These are phyloP conservation scores for Pseudocercospora cruenta DNA, from an alignment of 2,329 filamentous ascomycete genomes.

Conservation along the genomic window DNA sequence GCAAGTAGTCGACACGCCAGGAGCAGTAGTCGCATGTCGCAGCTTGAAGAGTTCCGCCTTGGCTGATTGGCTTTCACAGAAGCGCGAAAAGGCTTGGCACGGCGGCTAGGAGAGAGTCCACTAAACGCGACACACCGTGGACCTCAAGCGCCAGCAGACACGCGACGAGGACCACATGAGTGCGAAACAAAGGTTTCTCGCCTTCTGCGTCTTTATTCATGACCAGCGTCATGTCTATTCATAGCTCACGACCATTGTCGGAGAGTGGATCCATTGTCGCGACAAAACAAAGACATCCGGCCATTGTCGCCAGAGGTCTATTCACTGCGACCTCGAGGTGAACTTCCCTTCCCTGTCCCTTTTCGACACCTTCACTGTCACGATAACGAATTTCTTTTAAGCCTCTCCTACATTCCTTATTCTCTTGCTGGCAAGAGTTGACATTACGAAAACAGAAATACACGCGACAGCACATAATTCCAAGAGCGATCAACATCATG, in stretches of 20 bases:
- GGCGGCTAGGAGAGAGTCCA: neutral
- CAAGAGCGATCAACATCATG: neutral
- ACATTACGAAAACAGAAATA: neutral
- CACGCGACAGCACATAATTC: neutral
- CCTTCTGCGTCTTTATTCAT: neutral
- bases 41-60: neutral
- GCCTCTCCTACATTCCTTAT: neutral
- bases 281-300: neutral
- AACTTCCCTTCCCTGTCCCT: neutral
- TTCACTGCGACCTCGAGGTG: conserved; percentile 5
- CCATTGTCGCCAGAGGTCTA: neutral
- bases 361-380: conserved; percentile 1
- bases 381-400: conserved; percentile 1
- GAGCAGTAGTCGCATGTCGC: neutral
- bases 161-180: neutral
- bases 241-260: neutral
- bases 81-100: neutral
- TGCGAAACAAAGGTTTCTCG: neutral
- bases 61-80: neutral
- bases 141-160: neutral
- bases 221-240: neutral
- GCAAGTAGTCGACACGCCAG: neutral
- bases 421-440: conserved; percentile 8
- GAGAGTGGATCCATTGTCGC: neutral
- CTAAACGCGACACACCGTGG: neutral